A percentile compares a stretch with the other conserved stretches of the same genome.
Conservation (phyloP, 1,284 basidiomycete species). For the Rhizopogon hawkerae region DNA sequence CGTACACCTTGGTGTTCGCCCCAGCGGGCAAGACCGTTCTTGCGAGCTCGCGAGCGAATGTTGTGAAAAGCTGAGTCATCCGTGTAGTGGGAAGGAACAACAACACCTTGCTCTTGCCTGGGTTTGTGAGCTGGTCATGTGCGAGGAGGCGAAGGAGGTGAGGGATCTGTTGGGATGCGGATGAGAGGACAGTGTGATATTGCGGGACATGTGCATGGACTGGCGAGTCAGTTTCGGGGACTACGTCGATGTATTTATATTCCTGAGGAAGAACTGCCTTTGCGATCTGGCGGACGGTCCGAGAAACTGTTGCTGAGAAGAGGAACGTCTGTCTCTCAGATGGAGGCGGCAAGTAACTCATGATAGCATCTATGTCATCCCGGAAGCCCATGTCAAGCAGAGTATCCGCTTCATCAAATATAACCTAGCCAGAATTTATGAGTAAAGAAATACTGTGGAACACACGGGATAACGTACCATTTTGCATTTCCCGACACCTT, state of each 20-base stretch:
- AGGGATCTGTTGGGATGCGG: conserved; percentile 64
- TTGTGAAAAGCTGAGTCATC: conserved; percentile 71
- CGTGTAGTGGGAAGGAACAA: conserved; percentile 90
- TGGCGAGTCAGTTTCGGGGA: conserved; percentile 38
- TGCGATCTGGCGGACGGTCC: conserved; percentile 56
- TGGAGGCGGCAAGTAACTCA: conserved; percentile 55
- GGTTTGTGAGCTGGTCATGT: conserved; percentile 81
- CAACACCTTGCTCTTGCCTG: conserved; percentile 70
- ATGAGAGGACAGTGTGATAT: conserved; percentile 69
- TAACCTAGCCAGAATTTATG: conserved; percentile 44
- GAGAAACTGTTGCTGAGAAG: conserved; percentile 85
- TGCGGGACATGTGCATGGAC: conserved; percentile 82
- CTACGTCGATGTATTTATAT: conserved; percentile 60
- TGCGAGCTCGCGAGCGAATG: conserved; percentile 49
- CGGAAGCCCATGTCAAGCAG: conserved; percentile 96
- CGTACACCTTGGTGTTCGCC: conserved; percentile 52
- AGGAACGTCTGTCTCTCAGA: conserved; percentile 83
- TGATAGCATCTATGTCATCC: conserved; percentile 78
- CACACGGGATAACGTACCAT: conserved; percentile 37
- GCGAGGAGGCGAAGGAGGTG: conserved; percentile 77
- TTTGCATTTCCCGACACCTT: conserved; percentile 48
- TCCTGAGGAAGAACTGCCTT: conserved; percentile 42
- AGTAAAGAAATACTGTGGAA: conserved; percentile 3
- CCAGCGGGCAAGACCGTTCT: conserved; percentile 40
- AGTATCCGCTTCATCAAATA: conserved; percentile 95